Evolutionary conservation across 495 filamentous ascomycete genomes (phyloP).

Genomic region (Clavariopsis aquatica): DNA sequence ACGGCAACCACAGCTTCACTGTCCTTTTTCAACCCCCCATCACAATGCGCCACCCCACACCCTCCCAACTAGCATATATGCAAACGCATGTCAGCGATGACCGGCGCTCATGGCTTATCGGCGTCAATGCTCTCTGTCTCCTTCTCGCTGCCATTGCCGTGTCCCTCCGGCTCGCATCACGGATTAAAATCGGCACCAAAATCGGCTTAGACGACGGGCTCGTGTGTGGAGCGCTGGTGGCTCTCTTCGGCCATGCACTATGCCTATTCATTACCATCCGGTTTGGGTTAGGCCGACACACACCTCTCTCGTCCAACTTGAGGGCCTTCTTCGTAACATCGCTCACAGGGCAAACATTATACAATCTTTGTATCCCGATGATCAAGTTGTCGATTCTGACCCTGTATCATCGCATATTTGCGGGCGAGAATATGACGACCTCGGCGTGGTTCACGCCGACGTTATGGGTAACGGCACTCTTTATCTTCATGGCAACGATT

Average conservation of each 20-base stretch:
- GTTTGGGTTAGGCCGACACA: slow-evolving; percentile 15
- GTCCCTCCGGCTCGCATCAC: slow-evolving; percentile 5
- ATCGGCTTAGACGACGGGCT: slow-evolving; percentile 27
- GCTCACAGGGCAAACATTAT: slow-evolving; percentile 19
- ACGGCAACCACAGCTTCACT: too few relatives aligned
- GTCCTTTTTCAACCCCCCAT: background rate
- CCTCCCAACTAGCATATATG: slow-evolving; percentile 11
- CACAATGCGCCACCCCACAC: slow-evolving; percentile 15
- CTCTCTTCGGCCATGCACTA: slow-evolving; percentile 3
- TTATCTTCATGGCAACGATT: slow-evolving; percentile 35
- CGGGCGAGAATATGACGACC: background rate
- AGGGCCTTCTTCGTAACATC: background rate
- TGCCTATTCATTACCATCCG: slow-evolving; percentile 4
- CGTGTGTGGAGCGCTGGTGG: slow-evolving; percentile 2
- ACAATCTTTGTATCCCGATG: slow-evolving; percentile 19
- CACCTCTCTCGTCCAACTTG: background rate
- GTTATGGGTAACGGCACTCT: slow-evolving; percentile 18
- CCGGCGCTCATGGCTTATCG: slow-evolving; percentile 11
- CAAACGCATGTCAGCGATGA: slow-evolving; percentile 12
- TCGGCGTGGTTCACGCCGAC: slow-evolving; percentile 24
- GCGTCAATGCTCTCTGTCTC: slow-evolving; percentile 8
- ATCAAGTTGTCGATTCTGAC: slow-evolving; percentile 21
- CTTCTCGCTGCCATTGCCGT: slow-evolving; percentile 12
- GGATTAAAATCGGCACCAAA: slow-evolving; percentile 15
- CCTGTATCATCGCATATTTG: slow-evolving; percentile 22